Evolutionary conservation across 768 basidiomycete species (phyloP).

Genomic region (Lepiota brunneoincarnata): DNA sequence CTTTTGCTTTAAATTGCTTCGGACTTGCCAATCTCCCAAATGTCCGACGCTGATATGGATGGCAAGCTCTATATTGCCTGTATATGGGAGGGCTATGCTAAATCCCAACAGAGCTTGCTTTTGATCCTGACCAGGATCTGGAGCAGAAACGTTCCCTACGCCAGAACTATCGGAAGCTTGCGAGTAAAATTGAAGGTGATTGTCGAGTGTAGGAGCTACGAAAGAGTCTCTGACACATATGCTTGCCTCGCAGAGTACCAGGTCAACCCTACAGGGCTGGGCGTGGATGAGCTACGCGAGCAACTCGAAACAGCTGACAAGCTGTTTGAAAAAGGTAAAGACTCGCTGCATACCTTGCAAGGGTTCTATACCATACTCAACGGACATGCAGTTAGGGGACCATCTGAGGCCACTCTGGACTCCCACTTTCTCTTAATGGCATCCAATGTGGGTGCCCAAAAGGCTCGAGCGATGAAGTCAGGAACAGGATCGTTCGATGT

Average conservation of each 20-base stretch:
- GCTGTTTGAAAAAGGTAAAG: conserved; percentile 60
- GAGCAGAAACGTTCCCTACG: conserved; percentile 75
- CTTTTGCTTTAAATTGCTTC: too few relatives aligned
- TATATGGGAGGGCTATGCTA: neutral
- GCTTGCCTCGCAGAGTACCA: conserved; percentile 35
- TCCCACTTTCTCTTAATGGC: conserved; percentile 76
- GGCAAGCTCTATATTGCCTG: conserved; percentile 10
- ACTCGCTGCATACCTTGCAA: conserved; percentile 3
- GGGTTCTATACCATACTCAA: conserved; percentile 3
- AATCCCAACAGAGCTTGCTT: conserved; percentile 37
- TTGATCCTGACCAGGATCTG: conserved; percentile 84
- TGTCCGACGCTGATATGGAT: conserved; percentile 31
- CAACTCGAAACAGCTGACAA: conserved; percentile 57
- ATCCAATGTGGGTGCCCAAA: conserved; percentile 76
- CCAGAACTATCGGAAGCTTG: conserved; percentile 67
- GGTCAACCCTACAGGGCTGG: conserved; percentile 52
- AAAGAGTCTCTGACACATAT: neutral
- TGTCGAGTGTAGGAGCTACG: conserved; percentile 5
- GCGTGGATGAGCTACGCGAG: conserved; percentile 51
- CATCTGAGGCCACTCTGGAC: conserved; percentile 89
- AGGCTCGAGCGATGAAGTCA: conserved; percentile 90
- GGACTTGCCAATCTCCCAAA: conserved; percentile 15
- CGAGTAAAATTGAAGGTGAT: conserved; percentile 63
- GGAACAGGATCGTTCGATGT: conserved; percentile 88
- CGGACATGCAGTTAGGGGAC: conserved; percentile 58